Percentiles rank a stretch among this genome's conserved stretches.
Conservation (phyloP, 2,329 filamentous ascomycete genomes). For the Diaporthe amygdali region DNA sequence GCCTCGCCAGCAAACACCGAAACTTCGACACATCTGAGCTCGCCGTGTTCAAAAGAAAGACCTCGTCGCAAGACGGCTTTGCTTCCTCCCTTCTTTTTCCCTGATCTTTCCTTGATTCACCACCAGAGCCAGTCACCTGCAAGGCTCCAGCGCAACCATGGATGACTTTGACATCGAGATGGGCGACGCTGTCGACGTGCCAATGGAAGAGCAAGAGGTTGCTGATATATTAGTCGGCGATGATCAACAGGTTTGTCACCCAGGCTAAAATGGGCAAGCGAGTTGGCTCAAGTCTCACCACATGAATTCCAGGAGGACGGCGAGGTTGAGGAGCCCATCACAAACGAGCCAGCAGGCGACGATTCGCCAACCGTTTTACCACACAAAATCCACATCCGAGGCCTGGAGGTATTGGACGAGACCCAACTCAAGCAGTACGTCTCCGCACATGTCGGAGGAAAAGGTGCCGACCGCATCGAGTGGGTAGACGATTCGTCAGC, state of each 20-base stretch:
- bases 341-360: constrained; percentile 28
- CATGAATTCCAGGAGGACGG: constrained; percentile 41
- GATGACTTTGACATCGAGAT: constrained; percentile 72
- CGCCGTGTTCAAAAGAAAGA: neutral
- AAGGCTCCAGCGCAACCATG: constrained; percentile 49
- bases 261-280: neutral
- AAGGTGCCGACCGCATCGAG: constrained; percentile 70
- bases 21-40: neutral
- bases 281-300: neutral
- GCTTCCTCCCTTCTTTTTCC: neutral
- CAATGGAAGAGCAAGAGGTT: constrained; percentile 37
- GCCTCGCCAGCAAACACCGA: neutral
- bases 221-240: constrained; percentile 37
- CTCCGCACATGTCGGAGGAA: constrained; percentile 65
- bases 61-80: neutral
- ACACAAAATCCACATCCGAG: constrained; percentile 82
- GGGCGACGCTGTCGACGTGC: constrained; percentile 61
- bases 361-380: constrained; percentile 41
- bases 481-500: constrained; percentile 96
- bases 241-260: constrained; percentile 31
- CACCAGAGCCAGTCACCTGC: neutral
- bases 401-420: constrained; percentile 82
- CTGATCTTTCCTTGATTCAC: neutral
- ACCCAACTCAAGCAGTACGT: constrained; percentile 80
- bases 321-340: constrained; percentile 42